Base-by-base conservation (phyloP, 192 early-diverging fungal species). In the Backusella psychrophila region DNA sequence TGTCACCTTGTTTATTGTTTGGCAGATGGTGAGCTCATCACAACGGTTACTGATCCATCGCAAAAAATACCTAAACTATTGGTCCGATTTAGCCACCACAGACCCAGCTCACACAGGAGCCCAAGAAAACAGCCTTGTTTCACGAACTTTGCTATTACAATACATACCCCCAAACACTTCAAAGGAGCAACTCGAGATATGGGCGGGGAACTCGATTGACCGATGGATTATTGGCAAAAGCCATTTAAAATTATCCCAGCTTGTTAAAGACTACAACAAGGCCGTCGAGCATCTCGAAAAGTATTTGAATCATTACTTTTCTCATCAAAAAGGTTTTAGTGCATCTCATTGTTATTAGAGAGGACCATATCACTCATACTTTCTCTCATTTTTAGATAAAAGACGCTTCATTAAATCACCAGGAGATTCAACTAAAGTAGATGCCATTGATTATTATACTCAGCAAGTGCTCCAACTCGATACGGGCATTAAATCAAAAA, bases 391-490 rank as follows among this genome's bases (percentile, higher is more conserved):
- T 76, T 74, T 23, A 77, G 77, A 63, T 82, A 82, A 14, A 52
- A 75, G 23, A 71, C 81, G 6, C 7, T 52, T 21, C 81, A 82
- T 71, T 29, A 36, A 44, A 21, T 33, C 71, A 17, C 71, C 74
- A 33, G 77, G 67, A 33, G 83, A 82, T 21, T 78, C 83, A 38
- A 72, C 75, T 26, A 83, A 85, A 42, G 87, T 92, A 3, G 93
- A 94, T 69, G 89, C 89, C 26, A 93, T 94, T 72, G 89, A 92
- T 36, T 87, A 91, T 75, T 93, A 92, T 75, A 90, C 92, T 35
- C 73, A 84, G 38, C 78, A 88, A 56, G 89, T 83, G 89, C 17
- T 71, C 5, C 26, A 31, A 71, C 42, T 71, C 15, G 42, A 71
- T 33, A 31, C 70, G 17, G n/a, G 23, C 71, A 76, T 19, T 77